Evolutionary conservation across 208 protist species (phyloP).

Genomic region (Trypanosoma melophagium): DNA sequence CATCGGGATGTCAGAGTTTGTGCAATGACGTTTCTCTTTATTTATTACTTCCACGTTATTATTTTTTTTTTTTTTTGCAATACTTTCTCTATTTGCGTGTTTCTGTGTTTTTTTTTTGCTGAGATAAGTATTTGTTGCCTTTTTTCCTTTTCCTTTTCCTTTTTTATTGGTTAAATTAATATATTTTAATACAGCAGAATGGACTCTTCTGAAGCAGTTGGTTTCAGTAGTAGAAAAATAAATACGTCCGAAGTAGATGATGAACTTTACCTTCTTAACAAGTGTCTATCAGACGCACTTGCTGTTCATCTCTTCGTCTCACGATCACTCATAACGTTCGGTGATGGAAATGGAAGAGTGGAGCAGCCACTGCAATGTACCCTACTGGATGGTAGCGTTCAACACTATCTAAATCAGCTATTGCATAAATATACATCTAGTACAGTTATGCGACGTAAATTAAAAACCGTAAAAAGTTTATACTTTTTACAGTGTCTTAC

Average conservation of each 20-base stretch:
- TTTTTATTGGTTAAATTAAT: too few relatives aligned
- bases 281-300: slow-evolving; percentile 47
- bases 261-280: slow-evolving; percentile 62
- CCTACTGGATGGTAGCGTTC: slow-evolving; percentile 48
- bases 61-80: too few relatives aligned
- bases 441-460: slow-evolving; percentile 34
- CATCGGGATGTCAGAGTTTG: too few relatives aligned
- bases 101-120: too few relatives aligned
- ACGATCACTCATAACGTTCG: slow-evolving; percentile 34
- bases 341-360: not conserved
- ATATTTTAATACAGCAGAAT: too few relatives aligned
- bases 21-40: too few relatives aligned
- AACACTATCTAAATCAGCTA: slow-evolving; percentile 56
- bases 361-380: slow-evolving; percentile 18
- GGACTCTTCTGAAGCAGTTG: too few relatives aligned
- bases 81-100: too few relatives aligned
- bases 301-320: slow-evolving; percentile 64
- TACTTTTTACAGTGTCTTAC: slow-evolving; percentile 77
- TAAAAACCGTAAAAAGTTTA: slow-evolving; percentile 43
- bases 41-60: too few relatives aligned
- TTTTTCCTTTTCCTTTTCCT: too few relatives aligned
- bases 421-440: slow-evolving; percentile 49
- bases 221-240: too few relatives aligned
- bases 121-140: too few relatives aligned
- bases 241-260: not conserved